Conservation (phyloP, 2,329 filamentous ascomycete species). For the Trichoderma polysporum region DNA sequence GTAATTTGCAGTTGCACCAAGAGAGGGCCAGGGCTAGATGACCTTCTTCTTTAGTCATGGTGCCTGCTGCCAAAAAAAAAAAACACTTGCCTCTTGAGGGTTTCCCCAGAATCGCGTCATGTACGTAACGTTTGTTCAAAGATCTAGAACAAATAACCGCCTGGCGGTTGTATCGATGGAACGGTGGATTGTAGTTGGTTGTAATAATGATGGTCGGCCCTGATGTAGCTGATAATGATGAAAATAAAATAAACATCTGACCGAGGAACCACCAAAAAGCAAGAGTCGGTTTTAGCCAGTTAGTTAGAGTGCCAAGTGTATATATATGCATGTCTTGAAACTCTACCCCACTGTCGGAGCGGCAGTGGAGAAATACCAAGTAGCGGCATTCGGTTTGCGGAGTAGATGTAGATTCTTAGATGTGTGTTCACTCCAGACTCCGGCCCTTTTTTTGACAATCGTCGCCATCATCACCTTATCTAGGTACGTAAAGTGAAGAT, state of each 20-base stretch:
- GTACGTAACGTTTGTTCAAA: background rate
- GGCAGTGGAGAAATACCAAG: background rate
- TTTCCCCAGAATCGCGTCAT: background rate
- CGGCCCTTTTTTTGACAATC: no score
- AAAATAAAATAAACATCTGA: background rate
- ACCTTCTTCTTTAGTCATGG: constrained; percentile 9
- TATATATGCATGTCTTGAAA: background rate
- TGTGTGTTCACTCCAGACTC: background rate
- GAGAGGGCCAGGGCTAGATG: background rate
- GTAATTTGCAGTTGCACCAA: background rate
- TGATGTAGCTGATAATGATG: background rate
- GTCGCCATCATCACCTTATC: background rate
- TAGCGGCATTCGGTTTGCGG: background rate
- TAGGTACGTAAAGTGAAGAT: background rate
- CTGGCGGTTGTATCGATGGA: background rate
- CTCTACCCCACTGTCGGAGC: background rate
- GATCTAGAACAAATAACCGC: background rate
- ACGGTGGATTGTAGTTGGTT: background rate
- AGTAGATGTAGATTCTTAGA: background rate
- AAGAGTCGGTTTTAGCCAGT: background rate
- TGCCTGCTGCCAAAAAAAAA: background rate
- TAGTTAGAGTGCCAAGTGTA: background rate
- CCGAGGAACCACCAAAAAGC: background rate
- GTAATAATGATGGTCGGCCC: background rate
- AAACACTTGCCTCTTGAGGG: background rate